These are phyloP conservation scores for Aspergillus sp. DNA, from an alignment of 2,329 filamentous ascomycete species.

Conservation along the genomic window DNA sequence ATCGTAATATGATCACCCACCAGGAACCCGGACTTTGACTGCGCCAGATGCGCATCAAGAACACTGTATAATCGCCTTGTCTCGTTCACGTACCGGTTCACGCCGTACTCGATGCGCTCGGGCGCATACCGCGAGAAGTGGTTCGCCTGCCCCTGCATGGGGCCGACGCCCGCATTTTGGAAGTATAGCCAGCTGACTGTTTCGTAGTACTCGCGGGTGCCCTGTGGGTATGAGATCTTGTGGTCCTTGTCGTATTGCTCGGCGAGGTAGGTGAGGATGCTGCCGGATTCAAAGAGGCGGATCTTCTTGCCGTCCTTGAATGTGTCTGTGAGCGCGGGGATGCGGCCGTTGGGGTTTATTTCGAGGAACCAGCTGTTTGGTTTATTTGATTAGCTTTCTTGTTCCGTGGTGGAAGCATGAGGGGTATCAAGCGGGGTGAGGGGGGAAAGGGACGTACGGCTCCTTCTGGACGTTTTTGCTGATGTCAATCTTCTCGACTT, in stretches of 20 bases:
- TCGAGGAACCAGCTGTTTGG: conserved; percentile 70
- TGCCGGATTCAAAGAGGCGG: conserved; percentile 77
- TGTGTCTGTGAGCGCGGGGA: conserved; percentile 81
- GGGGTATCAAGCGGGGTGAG: background rate
- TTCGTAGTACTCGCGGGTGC: conserved; percentile 73
- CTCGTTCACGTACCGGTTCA: conserved; percentile 80
- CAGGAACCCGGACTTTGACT: conserved; percentile 51
- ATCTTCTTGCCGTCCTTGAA: conserved; percentile 72
- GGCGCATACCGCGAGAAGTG: conserved; percentile 83
- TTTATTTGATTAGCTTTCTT: background rate
- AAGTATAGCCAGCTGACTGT: conserved; percentile 76
- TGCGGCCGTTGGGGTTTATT: conserved; percentile 91
- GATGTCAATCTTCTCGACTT: conserved; percentile 70
- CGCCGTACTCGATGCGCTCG: conserved; percentile 77
- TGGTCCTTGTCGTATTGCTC: conserved; percentile 78
- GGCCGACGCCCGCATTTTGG: conserved; percentile 77
- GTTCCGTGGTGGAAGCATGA: background rate
- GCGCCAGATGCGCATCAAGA: conserved; percentile 67
- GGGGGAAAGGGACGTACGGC: conserved; percentile 33
- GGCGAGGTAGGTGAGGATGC: conserved; percentile 80
- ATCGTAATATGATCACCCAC: conserved; percentile 49
- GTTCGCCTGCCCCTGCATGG: conserved; percentile 83
- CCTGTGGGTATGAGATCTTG: conserved; percentile 76
- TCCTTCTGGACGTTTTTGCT: conserved; percentile 77
- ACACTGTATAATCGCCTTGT: conserved; percentile 78